phyloP scores from a whole-genome alignment of 1,284 basidiomycete genomes.

The Porogramme epimiltina region DNA sequence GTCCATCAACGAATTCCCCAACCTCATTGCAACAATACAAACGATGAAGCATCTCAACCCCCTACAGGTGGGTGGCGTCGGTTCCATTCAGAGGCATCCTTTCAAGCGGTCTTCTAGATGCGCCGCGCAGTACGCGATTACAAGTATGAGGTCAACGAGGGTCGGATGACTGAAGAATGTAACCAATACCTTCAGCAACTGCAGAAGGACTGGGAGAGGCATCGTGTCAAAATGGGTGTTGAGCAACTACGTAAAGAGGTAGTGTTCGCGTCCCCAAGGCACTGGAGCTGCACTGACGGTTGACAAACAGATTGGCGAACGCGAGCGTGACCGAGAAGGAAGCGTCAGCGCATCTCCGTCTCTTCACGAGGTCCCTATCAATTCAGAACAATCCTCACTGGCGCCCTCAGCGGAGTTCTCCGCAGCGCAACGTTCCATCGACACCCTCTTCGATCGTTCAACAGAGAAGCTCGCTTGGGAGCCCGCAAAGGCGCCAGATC shows the following conservation, averaged over 20 bases:
- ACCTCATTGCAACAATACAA: conserved; percentile 89
- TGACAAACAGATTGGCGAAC: conserved; percentile 57
- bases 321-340: conserved; percentile 62
- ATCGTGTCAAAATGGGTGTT: conserved; percentile 80
- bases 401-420: conserved; percentile 33
- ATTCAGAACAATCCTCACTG: conserved; percentile 32
- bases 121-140: conserved; percentile 92
- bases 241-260: conserved; percentile 82
- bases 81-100: too few relatives aligned
- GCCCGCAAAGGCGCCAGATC: conserved; percentile 75
- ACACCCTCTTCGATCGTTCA: conserved; percentile 74
- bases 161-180: conserved; percentile 93
- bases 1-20: conserved; percentile 83
- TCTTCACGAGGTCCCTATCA: conserved; percentile 41
- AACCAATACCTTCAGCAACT: conserved; percentile 90
- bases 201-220: conserved; percentile 95
- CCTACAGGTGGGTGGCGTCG: conserved; percentile 61
- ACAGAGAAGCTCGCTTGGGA: conserved; percentile 72
- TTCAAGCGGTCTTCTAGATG: conserved; percentile 54
- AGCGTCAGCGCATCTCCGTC: conserved; percentile 45
- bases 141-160: conserved; percentile 92
- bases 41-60: conserved; percentile 87
- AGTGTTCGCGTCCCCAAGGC: neutral
- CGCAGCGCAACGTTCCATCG: conserved; percentile 61
- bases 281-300: neutral